Evolutionary conservation across 768 basidiomycete species (phyloP).

Genomic region (Lyophyllum shimeji): DNA sequence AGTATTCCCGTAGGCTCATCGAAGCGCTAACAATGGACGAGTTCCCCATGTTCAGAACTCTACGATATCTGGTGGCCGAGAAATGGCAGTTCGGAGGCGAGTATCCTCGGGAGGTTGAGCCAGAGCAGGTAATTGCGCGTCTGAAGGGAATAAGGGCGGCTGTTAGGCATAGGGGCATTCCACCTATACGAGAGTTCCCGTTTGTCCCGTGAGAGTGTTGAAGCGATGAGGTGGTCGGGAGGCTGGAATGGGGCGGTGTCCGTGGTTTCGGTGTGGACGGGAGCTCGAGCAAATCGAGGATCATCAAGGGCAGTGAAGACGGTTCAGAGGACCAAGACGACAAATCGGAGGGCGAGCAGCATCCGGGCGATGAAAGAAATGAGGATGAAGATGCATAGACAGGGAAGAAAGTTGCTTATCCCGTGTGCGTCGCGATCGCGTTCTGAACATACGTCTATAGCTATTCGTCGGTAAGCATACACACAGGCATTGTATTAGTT

Average conservation of each 20-base stretch:
- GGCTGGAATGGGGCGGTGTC: background rate
- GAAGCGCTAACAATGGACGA: background rate
- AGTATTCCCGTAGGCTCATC: background rate
- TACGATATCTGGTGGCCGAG: background rate
- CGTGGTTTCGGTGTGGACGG: background rate
- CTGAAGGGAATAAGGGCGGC: background rate
- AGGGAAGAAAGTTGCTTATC: too few species aligned
- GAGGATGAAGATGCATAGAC: too few species aligned
- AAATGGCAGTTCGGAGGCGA: background rate
- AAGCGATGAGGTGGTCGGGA: background rate
- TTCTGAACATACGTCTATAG: too few species aligned
- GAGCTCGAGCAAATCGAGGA: background rate
- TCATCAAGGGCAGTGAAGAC: background rate
- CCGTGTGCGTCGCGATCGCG: too few species aligned
- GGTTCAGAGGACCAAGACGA: background rate
- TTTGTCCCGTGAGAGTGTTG: background rate
- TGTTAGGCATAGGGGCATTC: background rate
- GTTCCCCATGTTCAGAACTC: background rate
- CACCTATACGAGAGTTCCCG: background rate
- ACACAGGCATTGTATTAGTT: too few species aligned
- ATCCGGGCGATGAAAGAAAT: background rate
- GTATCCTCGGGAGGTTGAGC: background rate
- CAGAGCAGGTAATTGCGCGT: background rate
- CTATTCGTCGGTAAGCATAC: too few species aligned
- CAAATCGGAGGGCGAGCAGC: background rate